Conservation (phyloP, 2,329 filamentous ascomycete genomes). For the Fusarium sp. region DNA sequence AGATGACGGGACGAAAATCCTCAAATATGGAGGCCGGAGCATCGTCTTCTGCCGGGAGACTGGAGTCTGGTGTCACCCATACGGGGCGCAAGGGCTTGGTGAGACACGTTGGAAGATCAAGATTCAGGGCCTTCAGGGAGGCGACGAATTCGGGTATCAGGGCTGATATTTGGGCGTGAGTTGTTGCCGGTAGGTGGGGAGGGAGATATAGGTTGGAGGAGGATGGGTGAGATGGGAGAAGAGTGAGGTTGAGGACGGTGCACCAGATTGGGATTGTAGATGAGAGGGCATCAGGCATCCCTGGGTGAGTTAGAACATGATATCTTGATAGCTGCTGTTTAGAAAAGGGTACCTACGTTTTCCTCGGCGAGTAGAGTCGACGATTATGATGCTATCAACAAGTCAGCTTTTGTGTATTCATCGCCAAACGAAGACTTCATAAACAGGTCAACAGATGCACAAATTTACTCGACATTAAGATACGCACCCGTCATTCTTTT, state of each 20-base stretch:
- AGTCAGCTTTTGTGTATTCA: neutral
- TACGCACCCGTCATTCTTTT: conserved; percentile 75
- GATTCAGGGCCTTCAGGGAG: conserved; percentile 68
- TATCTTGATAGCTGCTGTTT: neutral
- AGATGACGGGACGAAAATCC: conserved; percentile 80
- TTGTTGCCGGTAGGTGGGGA: conserved; percentile 78
- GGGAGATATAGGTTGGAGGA: conserved; percentile 77
- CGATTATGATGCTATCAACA: conserved; percentile 77
- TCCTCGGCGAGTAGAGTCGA: conserved; percentile 93
- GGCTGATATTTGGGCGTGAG: conserved; percentile 82
- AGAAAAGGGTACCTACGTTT: conserved; percentile 73
- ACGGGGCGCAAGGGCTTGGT: conserved; percentile 82
- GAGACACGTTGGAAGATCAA: conserved; percentile 71
- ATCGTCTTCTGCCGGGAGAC: conserved; percentile 55
- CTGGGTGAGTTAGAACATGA: conserved; percentile 55
- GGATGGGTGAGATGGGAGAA: conserved; percentile 75
- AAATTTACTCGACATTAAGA: too few relatives aligned
- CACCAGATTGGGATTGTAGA: conserved; percentile 98
- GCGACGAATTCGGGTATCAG: conserved; percentile 70
- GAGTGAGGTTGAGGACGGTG: conserved; percentile 82
- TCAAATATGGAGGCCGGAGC: conserved; percentile 60
- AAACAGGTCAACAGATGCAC: neutral
- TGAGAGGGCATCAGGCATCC: conserved; percentile 93
- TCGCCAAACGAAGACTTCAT: neutral
- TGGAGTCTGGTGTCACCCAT: conserved; percentile 84